Evolutionary conservation across 768 basidiomycete species (phyloP).

Genomic region (Fibroporia radiculosa): DNA sequence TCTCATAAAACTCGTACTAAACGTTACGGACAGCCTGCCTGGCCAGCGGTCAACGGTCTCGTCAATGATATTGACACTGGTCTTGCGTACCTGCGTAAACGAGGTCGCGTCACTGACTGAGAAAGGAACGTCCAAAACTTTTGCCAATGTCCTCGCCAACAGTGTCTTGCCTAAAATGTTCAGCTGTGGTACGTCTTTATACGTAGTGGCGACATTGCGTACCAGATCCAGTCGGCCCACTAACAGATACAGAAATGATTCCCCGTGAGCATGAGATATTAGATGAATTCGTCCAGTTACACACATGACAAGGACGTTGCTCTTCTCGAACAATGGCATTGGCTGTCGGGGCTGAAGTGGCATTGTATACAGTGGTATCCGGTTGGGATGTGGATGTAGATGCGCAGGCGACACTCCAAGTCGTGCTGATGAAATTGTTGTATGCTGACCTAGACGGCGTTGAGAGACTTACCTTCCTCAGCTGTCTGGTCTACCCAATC

Average conservation of each 20-base stretch:
- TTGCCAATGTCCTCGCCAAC: conserved; percentile 85
- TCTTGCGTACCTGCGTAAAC: conserved; percentile 68
- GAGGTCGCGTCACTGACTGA: conserved; percentile 90
- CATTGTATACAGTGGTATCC: conserved; percentile 16
- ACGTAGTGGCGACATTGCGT: conserved; percentile 1
- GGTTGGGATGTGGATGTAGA: conserved; percentile 51
- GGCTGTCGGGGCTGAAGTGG: conserved; percentile 35
- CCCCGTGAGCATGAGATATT: neutral
- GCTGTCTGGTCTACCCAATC: conserved; percentile 5
- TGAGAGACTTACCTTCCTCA: conserved; percentile 11
- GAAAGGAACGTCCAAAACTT: conserved; percentile 88
- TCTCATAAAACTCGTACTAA: neutral
- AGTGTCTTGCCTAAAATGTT: conserved; percentile 69
- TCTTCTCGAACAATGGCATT: conserved; percentile 79
- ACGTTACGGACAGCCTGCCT: conserved; percentile 63
- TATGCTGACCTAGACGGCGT: conserved; percentile 1
- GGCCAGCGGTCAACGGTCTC: neutral
- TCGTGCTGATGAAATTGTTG: conserved; percentile 19
- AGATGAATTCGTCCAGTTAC: conserved; percentile 13
- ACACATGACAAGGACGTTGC: conserved; percentile 89
- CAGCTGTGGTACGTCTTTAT: conserved; percentile 1
- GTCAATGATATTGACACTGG: neutral
- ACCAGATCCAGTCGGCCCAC: conserved; percentile 87
- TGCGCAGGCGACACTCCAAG: conserved; percentile 47
- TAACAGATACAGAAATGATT: neutral